These are phyloP conservation scores for Ormosia emarginata DNA, from an alignment of 306 rosid species.

Conservation along the genomic window DNA sequence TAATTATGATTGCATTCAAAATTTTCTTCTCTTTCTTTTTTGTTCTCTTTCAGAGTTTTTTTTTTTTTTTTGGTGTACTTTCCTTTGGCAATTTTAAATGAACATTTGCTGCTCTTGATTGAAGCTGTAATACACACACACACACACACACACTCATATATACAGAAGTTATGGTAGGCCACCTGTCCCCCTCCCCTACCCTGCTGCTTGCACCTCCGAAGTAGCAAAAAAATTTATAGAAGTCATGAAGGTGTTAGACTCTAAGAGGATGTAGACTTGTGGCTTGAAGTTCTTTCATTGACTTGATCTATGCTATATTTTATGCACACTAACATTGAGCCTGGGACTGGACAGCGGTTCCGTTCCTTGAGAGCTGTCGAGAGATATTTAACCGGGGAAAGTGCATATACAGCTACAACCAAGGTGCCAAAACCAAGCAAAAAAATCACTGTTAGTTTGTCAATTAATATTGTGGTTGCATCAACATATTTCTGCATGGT, in stretches of 20 bases:
- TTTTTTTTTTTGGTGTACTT: neutral
- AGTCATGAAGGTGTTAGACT: neutral
- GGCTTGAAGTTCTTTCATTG: neutral
- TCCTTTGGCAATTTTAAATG: neutral
- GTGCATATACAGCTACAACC: slow-evolving; percentile 18
- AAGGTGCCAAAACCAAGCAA: slow-evolving; percentile 35
- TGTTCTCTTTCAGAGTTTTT: neutral
- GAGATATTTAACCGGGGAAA: slow-evolving; percentile 31
- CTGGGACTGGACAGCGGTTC: slow-evolving; percentile 35
- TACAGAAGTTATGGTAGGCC: neutral
- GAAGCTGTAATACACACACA: neutral
- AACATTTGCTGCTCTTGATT: neutral
- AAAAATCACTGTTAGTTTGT: neutral
- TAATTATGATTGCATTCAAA: neutral
- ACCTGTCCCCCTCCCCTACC: neutral
- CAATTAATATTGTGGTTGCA: neutral
- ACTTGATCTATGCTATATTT: slow-evolving; percentile 3
- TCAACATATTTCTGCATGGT: neutral
- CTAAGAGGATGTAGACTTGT: neutral
- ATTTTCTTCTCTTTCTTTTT: neutral
- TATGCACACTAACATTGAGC: slow-evolving; percentile 42
- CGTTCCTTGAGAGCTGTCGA: slow-evolving; percentile 42
- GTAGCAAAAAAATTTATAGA: neutral
- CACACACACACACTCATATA: neutral
- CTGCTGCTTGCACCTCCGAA: neutral